These are phyloP conservation scores for Ananas comosus DNA, from an alignment of 176 grass and related monocot genomes.

Conservation along the genomic window DNA sequence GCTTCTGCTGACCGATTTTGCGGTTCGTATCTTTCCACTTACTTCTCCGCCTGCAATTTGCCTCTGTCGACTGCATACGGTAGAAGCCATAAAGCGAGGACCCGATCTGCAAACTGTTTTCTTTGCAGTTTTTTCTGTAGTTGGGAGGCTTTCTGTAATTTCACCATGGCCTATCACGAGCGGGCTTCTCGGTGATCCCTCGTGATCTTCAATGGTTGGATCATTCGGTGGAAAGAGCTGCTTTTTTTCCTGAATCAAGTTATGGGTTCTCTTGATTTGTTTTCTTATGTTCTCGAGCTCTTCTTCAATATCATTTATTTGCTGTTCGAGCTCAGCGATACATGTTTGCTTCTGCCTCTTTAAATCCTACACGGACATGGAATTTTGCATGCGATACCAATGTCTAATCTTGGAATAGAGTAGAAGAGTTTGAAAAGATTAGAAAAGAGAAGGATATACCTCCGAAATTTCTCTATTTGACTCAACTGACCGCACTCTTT, in stretches of 20 bases:
- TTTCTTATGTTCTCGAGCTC: slow-evolving; percentile 44
- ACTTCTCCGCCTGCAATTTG: slow-evolving; percentile 31
- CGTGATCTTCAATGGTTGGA: slow-evolving; percentile 21
- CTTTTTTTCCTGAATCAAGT: slow-evolving; percentile 39
- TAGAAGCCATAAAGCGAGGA: slow-evolving; percentile 77
- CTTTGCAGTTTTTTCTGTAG: slow-evolving; percentile 21
- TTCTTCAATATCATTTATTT: slow-evolving; percentile 41
- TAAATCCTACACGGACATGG: slow-evolving; percentile 41
- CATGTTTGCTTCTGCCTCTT: slow-evolving; percentile 51
- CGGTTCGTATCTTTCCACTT: slow-evolving; percentile 30
- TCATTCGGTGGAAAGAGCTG: slow-evolving; percentile 18
- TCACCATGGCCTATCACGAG: slow-evolving; percentile 43
- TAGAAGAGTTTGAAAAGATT: not conserved
- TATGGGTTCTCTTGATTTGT: slow-evolving; percentile 48
- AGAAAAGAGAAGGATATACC: slow-evolving; percentile 28
- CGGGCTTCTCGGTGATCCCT: slow-evolving; percentile 77
- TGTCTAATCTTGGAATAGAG: not conserved
- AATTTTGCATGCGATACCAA: not conserved
- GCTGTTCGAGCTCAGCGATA: slow-evolving; percentile 45
- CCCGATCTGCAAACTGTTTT: slow-evolving; percentile 24
- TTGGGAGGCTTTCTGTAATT: slow-evolving; percentile 29
- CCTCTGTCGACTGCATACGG: slow-evolving; percentile 57
- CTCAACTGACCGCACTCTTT: slow-evolving; percentile 66
- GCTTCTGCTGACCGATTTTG: slow-evolving; percentile 31
- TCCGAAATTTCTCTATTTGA: slow-evolving; percentile 50